Evolutionary conservation across 345 rosid genomes (phyloP).

Genomic region (Acer yangbiense): DNA sequence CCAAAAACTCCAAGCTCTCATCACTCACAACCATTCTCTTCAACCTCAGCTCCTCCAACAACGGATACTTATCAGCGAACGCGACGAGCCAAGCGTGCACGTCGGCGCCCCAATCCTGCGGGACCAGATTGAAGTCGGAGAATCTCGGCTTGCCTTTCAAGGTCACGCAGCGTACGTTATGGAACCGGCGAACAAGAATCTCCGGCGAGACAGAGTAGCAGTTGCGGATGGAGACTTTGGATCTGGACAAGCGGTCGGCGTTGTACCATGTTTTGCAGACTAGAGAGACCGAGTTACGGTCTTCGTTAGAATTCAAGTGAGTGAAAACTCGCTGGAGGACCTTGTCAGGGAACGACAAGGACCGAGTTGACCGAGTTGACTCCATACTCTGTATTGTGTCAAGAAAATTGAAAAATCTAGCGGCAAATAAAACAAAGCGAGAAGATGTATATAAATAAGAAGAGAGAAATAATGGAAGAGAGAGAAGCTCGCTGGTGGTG

Average conservation of each 20-base stretch:
- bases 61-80: constrained; percentile 55
- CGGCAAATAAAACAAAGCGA: background rate
- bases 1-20: constrained; percentile 60
- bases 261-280: constrained; percentile 69
- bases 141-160: constrained; percentile 76
- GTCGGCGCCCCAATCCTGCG: constrained; percentile 71
- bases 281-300: constrained; percentile 60
- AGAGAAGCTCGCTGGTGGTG: background rate
- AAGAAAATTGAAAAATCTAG: constrained; percentile 2
- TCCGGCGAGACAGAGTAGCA: constrained; percentile 73
- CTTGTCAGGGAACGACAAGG: constrained; percentile 58
- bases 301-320: constrained; percentile 44
- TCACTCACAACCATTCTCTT: constrained; percentile 70
- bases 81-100: constrained; percentile 57
- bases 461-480: background rate
- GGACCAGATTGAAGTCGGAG: constrained; percentile 70
- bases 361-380: constrained; percentile 16
- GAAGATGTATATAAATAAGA: background rate
- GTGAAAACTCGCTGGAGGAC: constrained; percentile 60
- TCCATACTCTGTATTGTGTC: constrained; percentile 17
- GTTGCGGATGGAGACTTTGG: constrained; percentile 64
- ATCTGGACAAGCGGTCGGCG: constrained; percentile 65
- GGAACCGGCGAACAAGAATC: constrained; percentile 55
- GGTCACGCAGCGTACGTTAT: constrained; percentile 52
- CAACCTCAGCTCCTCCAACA: constrained; percentile 59